Evolutionary conservation across 148 eudicot species (phyloP).

Genomic region (Rhododendron griersonianum): DNA sequence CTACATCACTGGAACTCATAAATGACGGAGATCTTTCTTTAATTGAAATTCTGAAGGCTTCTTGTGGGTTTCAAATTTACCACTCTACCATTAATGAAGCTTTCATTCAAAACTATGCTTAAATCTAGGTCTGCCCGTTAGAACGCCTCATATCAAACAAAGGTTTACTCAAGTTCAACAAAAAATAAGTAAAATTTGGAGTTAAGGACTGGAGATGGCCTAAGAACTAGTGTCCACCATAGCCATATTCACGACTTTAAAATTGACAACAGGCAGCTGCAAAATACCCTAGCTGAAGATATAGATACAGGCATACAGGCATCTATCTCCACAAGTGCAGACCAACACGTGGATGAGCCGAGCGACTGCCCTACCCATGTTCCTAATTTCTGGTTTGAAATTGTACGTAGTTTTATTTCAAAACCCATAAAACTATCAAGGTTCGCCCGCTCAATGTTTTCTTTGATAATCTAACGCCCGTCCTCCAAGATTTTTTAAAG

Average conservation of each 20-base stretch:
- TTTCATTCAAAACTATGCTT: background rate
- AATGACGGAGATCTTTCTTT: background rate
- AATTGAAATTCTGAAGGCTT: background rate
- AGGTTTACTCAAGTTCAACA: background rate
- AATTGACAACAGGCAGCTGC: background rate
- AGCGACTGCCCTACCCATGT: background rate
- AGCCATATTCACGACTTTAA: background rate
- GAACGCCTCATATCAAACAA: background rate
- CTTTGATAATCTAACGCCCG: background rate
- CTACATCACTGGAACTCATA: background rate
- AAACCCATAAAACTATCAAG: background rate
- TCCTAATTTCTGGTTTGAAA: background rate
- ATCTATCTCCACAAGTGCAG: background rate
- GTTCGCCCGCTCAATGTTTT: background rate
- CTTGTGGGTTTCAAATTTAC: background rate
- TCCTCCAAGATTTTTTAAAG: background rate
- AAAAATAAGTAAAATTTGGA: background rate
- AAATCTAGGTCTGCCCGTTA: background rate
- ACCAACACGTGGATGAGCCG: background rate
- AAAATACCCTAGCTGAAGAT: background rate
- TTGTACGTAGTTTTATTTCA: background rate
- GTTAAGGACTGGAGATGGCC: background rate
- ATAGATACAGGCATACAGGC: background rate
- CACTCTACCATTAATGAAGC: background rate
- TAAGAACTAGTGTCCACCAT: background rate